Base-by-base conservation (phyloP, 2,329 filamentous ascomycete species). In the Ceratocystis destructans region DNA sequence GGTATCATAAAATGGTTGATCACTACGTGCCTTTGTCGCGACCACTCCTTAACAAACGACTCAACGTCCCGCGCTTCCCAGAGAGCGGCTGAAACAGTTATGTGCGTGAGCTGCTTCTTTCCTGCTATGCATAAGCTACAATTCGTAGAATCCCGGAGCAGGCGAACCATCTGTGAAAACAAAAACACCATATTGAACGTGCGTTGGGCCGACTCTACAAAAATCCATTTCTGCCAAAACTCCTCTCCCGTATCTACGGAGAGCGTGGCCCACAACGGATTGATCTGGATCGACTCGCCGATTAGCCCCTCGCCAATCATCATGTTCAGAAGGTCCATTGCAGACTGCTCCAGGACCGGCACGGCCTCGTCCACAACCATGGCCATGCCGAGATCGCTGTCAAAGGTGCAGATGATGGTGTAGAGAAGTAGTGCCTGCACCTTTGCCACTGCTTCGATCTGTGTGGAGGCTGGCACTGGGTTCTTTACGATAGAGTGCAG, bases 161-260 rank as follows among this genome's bases (percentile, higher is more conserved):
- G 69, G 1, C 74, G 72, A 67, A 77, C 76, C 12, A 72, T 68
- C 61, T 77, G 74, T 20, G 76, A 64, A 64, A 83, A 75, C 55
- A 80, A 81, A 68, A 79, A 79, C 0, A 77, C 71, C 12, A 80
- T 73, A 1, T 84, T 72, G 0, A 80, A 73, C 0, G 82, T 84
- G 17, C 82, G 78, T 1, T 81, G 76, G 0, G 78, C 74, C 0
- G 81, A 83, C 70, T 85, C 82, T 10, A 81, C 76, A 22, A 83
- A 74, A 2, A 82, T 72, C 79, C 80, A 85, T 1, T 75, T 73
- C 6, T 73, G 71, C 82, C 82, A 85, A 57, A 80, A 80, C 0
- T 74, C 69, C 20, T 74, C 75, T 1, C 77, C 76, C 0, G 76
- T 73, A 8, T 75, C 75, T 2, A 81, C 70, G 0, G 77, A 73